A percentile compares a stretch with the other conserved stretches of the same genome.
Conservation (phyloP, 306 rosid genomes). For the Heteromeles arbutifolia region DNA sequence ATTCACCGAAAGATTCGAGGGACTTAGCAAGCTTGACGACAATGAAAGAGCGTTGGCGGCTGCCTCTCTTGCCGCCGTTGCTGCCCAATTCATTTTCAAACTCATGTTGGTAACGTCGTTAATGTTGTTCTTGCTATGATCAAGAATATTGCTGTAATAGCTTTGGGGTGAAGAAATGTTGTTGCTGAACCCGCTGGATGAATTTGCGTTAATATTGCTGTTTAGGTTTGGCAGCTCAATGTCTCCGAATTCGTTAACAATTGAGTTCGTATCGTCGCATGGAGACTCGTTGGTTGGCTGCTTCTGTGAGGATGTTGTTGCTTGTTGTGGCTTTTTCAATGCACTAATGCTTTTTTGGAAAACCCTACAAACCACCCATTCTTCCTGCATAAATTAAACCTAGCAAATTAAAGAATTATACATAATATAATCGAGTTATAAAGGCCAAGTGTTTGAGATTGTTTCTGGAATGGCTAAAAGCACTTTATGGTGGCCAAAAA, state of each 20-base stretch:
- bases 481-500: not conserved
- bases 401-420: not conserved
- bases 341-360: slow-evolving; percentile 55
- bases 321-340: slow-evolving; percentile 52
- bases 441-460: not conserved
- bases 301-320: slow-evolving; percentile 33
- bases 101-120: not conserved
- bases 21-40: slow-evolving; percentile 45
- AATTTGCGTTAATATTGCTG: slow-evolving; percentile 20
- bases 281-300: slow-evolving; percentile 49
- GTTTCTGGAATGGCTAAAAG: not conserved
- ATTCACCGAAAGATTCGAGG: slow-evolving; percentile 49
- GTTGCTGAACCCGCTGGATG: slow-evolving; percentile 32
- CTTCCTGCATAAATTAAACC: slow-evolving; percentile 43
- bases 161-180: slow-evolving; percentile 30
- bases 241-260: slow-evolving; percentile 62
- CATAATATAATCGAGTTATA: not conserved
- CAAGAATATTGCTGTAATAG: slow-evolving; percentile 8
- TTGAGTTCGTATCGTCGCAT: slow-evolving; percentile 52
- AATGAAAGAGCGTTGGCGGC: slow-evolving; percentile 36
- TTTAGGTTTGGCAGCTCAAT: slow-evolving; percentile 49
- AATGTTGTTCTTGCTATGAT: not conserved
- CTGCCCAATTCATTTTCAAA: slow-evolving; percentile 44
- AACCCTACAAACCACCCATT: slow-evolving; percentile 94
- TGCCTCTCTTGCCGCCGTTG: slow-evolving; percentile 23